phyloP scores from a whole-genome alignment of 768 basidiomycete genomes.

The Pluteus cervinus region DNA sequence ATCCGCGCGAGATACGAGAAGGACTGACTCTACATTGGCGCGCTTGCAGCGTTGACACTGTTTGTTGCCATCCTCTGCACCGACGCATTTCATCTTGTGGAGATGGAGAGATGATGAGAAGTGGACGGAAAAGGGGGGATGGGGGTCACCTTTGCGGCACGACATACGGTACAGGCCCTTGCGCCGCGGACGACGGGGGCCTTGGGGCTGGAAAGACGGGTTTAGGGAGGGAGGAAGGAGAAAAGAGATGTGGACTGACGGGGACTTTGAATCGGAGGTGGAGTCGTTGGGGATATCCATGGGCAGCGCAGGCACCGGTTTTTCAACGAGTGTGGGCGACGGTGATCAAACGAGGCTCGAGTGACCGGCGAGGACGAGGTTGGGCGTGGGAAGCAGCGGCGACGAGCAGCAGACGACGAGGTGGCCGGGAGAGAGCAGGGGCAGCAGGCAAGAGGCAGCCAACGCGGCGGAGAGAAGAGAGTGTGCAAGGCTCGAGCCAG shows the following conservation, averaged over 20 bases:
- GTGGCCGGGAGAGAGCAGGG: conserved; percentile 8
- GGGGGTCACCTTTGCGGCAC: conserved; percentile 64
- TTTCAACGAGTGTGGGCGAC: conserved; percentile 29
- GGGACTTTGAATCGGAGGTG: conserved; percentile 25
- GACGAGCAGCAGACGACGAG: conserved; percentile 5
- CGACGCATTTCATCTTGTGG: conserved; percentile 83
- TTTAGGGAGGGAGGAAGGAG: conserved; percentile 6
- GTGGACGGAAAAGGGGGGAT: conserved; percentile 10
- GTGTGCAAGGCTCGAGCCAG: conserved; percentile 10
- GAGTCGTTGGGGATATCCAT: conserved; percentile 36
- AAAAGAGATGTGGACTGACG: conserved; percentile 19
- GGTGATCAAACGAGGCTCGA: conserved; percentile 32
- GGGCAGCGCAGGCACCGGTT: conserved; percentile 11
- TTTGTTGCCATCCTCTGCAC: conserved; percentile 77
- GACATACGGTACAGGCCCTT: conserved; percentile 78
- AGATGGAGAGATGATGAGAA: conserved; percentile 13
- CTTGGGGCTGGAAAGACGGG: conserved; percentile 28
- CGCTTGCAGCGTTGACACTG: conserved; percentile 83
- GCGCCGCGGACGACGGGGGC: conserved; percentile 48
- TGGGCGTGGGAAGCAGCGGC: conserved; percentile 5
- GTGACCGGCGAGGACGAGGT: conserved; percentile 5
- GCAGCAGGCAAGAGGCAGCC: conserved; percentile 7
- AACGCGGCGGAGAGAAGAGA: conserved; percentile 9
- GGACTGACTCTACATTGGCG: conserved; percentile 64
- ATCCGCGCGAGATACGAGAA: conserved; percentile 8